Evolutionary conservation across 208 protist genomes (phyloP).

Genomic region (Baffinella frigidus): DNA sequence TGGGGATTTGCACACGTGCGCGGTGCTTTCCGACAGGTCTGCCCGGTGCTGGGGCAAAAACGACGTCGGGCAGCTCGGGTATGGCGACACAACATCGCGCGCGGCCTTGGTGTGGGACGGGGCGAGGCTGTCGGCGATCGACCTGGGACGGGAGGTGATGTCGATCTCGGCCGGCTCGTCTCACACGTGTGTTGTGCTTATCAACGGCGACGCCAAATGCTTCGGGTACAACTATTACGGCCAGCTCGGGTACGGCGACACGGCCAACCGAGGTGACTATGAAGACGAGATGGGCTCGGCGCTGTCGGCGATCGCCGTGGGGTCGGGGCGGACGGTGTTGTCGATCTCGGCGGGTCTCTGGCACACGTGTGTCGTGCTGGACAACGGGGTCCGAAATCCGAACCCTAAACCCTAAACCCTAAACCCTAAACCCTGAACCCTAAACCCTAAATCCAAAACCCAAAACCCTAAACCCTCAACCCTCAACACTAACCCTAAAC

Average conservation of each 20-base stretch:
- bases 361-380: neutral
- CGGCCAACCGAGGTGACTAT: neutral
- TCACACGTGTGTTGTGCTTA: conserved; percentile 16
- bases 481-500: no score
- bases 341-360: neutral
- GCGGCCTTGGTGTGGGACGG: no score
- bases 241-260: neutral
- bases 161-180: neutral
- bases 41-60: conserved; percentile 3
- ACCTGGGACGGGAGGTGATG: neutral
- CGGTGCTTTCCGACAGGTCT: neutral
- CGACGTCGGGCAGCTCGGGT: conserved; percentile 80
- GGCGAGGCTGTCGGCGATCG: neutral
- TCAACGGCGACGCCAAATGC: neutral
- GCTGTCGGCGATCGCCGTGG: neutral
- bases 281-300: neutral
- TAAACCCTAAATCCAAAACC: no score
- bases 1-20: neutral
- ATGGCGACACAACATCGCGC: neutral
- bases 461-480: no score
- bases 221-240: neutral
- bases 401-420: no score
- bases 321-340: neutral
- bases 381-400: no score
- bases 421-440: no score